Conservation (phyloP, 2,329 filamentous ascomycete genomes). For the Colletotrichum plurivorum region DNA sequence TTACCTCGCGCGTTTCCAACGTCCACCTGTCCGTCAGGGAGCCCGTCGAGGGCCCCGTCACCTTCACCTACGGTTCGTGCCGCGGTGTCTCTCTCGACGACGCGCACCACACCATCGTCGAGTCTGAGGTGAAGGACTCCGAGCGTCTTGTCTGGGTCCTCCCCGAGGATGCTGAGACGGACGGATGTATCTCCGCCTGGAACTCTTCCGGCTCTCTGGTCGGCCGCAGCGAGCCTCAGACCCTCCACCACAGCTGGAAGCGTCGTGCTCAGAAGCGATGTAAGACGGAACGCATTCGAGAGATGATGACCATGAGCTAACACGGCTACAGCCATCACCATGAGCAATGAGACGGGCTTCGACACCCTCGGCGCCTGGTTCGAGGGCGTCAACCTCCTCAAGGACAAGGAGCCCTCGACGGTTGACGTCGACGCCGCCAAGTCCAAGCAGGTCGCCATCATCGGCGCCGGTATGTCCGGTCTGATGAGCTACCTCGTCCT, state of each 20-base stretch:
- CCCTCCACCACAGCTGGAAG: conserved; percentile 47
- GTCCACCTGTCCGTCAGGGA: conserved; percentile 46
- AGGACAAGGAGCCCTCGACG: conserved; percentile 65
- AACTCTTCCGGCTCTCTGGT: conserved; percentile 47
- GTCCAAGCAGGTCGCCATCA: conserved; percentile 71
- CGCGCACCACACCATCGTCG: conserved; percentile 42
- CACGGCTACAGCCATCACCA: conserved; percentile 52
- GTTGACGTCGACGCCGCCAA: conserved; percentile 69
- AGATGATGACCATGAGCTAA: conserved; percentile 41
- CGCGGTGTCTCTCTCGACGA: conserved; percentile 31
- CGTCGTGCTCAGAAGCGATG: conserved; percentile 41
- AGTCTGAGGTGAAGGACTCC: conserved; percentile 39
- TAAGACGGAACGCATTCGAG: conserved; percentile 6
- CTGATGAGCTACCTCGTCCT: conserved; percentile 70
- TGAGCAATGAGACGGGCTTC: conserved; percentile 66
- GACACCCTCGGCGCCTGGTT: conserved; percentile 73
- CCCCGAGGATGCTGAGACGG: conserved; percentile 43
- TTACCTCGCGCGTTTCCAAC: conserved; percentile 51
- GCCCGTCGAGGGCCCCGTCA: conserved; percentile 40
- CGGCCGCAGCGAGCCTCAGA: conserved; percentile 53
- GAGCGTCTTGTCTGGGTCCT: conserved; percentile 46
- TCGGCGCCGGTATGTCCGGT: conserved; percentile 76
- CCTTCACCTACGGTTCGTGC: conserved; percentile 45
- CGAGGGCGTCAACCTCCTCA: conserved; percentile 72
- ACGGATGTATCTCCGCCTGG: conserved; percentile 59